These are phyloP conservation scores for Aspergillus terreus DNA, from an alignment of 2,329 filamentous ascomycete species.

Conservation along the genomic window DNA sequence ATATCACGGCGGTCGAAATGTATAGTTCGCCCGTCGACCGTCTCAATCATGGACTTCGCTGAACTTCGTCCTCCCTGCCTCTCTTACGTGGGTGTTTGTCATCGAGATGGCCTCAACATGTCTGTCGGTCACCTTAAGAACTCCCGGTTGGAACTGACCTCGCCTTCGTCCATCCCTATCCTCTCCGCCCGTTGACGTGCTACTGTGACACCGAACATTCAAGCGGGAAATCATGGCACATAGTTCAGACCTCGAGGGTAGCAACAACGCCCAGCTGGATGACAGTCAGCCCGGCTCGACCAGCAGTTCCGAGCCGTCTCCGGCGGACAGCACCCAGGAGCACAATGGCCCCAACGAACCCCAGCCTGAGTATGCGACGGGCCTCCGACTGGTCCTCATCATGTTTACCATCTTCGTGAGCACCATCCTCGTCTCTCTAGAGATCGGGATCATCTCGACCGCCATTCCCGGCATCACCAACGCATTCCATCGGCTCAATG, in stretches of 20 bases:
- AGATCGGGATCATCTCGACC: not conserved
- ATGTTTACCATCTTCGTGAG: conserved; percentile 1
- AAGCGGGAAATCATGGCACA: not conserved
- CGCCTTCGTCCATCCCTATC: no score
- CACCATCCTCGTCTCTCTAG: conserved; percentile 1
- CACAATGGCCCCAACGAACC: not conserved
- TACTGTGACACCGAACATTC: not conserved
- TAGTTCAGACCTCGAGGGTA: not conserved
- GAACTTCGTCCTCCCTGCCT: not conserved
- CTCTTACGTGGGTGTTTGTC: not conserved
- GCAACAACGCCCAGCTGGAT: not conserved
- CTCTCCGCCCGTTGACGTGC: not conserved
- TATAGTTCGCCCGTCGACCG: not conserved
- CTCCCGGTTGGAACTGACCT: no score
- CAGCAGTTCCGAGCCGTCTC: no score
- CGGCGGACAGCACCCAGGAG: not conserved
- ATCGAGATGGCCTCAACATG: not conserved
- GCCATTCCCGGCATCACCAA: not conserved
- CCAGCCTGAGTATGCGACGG: not conserved
- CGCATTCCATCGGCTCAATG: not conserved
- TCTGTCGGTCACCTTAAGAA: no score
- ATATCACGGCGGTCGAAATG: not conserved
- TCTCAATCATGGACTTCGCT: not conserved
- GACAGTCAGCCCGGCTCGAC: not conserved
- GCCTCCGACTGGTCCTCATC: not conserved